phyloP scores from a whole-genome alignment of 345 rosid genomes.

The Citrus trifoliata region DNA sequence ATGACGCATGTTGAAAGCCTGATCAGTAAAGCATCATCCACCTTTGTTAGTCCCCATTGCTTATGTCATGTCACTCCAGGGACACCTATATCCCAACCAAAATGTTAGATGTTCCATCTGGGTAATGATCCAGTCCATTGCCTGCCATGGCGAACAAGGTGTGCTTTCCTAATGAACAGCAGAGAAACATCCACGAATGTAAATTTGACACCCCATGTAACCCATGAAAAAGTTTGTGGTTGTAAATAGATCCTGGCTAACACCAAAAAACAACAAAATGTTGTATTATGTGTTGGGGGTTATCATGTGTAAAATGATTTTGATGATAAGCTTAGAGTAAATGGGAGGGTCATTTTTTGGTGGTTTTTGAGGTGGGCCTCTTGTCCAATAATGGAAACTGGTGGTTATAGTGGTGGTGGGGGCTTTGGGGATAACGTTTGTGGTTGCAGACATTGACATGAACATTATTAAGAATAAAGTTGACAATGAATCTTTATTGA shows the following conservation, averaged over 20 bases:
- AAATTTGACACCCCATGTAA: slow-evolving; percentile 19
- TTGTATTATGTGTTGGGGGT: not conserved
- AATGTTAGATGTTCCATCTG: not conserved
- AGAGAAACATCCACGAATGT: slow-evolving; percentile 15
- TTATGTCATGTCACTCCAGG: not conserved
- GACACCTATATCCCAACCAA: not conserved
- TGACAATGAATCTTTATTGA: slow-evolving; percentile 1
- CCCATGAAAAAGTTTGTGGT: slow-evolving; percentile 34
- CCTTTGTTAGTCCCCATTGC: not conserved
- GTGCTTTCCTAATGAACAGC: slow-evolving; percentile 17
- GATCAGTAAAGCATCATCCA: not conserved
- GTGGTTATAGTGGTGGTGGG: not conserved
- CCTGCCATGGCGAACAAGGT: not conserved
- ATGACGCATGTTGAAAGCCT: not conserved
- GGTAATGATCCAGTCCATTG: not conserved
- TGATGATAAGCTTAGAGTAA: not conserved
- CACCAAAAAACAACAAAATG: not conserved
- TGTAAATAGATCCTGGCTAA: slow-evolving; percentile 31
- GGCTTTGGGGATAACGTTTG: not conserved
- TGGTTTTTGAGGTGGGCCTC: not conserved
- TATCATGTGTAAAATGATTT: not conserved
- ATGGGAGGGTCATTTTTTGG: no score
- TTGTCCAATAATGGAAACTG: not conserved
- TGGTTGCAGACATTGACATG: not conserved
- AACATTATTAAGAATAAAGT: slow-evolving; percentile 18